These are phyloP conservation scores for Claviceps africana DNA, from an alignment of 2,329 filamentous ascomycete species.

Conservation along the genomic window DNA sequence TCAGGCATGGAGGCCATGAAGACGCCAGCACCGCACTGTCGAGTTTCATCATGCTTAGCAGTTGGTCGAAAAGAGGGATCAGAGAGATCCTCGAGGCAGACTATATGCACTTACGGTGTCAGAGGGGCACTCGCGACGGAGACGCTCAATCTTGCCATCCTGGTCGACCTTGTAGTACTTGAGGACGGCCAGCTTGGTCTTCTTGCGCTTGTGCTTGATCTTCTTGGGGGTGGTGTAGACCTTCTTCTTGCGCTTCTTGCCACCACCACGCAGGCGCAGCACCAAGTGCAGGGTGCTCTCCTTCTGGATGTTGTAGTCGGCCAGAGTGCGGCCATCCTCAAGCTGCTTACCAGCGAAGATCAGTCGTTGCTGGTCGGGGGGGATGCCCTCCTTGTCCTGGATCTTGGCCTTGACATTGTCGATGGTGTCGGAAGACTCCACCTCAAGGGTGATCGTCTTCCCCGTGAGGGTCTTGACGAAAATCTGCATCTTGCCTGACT, in stretches of 20 bases:
- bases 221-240: conserved; percentile 99
- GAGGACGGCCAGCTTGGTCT: conserved; percentile 99
- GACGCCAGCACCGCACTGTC: conserved; percentile 94
- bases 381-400: conserved; percentile 98
- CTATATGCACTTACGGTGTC: conserved; percentile 55
- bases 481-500: conserved; percentile 58
- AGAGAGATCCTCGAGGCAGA: not conserved
- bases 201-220: conserved; percentile 99
- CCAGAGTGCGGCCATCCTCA: conserved; percentile 96
- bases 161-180: conserved; percentile 99
- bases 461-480: conserved; percentile 86
- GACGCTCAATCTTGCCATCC: conserved; percentile 99
- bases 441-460: conserved; percentile 99
- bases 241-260: conserved; percentile 99
- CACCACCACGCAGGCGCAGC: conserved; percentile 94
- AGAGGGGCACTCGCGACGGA: conserved; percentile 91
- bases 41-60: not conserved
- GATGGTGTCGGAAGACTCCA: conserved; percentile 98
- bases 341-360: conserved; percentile 99
- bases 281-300: conserved; percentile 97
- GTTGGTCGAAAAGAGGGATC: not conserved
- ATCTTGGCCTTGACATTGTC: conserved; percentile 99
- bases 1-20: conserved; percentile 99
- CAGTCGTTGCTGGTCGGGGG: conserved; percentile 93
- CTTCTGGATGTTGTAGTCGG: conserved; percentile 99